Base-by-base conservation (phyloP, 2,329 filamentous ascomycete genomes). In the Amphichorda felina region DNA sequence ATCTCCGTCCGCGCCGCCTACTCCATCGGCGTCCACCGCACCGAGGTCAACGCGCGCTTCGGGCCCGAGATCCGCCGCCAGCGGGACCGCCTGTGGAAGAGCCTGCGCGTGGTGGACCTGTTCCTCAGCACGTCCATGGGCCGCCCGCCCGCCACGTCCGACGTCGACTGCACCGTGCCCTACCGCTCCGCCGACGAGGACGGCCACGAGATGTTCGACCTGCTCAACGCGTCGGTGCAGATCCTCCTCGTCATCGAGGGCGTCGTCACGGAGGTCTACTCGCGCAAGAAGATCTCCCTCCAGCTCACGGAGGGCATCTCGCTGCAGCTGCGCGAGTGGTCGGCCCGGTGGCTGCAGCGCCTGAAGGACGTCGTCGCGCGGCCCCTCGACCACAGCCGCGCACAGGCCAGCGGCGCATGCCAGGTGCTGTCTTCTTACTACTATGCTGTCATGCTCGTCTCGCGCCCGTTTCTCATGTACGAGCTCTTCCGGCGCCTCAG, bases 391-490 rank as follows among this genome's bases (percentile, higher is more conserved):
- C 37, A 43, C 2, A 43, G 46, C 4, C 40, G 55, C 10, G 49
- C 50, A 1, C 53, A 58, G 36, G 48, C 57, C 1, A 58, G 59
- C 7, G 69, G 68, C 1, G 67, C 68, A 0, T 70, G 66, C 19
- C 67, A 70, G 45, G 61, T 70, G 1, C 46, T 73, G 7, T 58
- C 63, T 1, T 65, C 67, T 2, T 73, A 72, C 37, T 71, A 72
- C 46, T 72, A 73, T 39, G 64, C 67, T 1, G 69, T 72, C n/a
- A 72, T 73, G 55, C 56, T 73, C 3, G 67, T 72, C 0, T 68
- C 69, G 0, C 54, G 69, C 1, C 69, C 69, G 0, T 73, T 73
- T 34, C 54, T 73, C 6, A 71, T 72, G 67, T 70, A 69, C 33
- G 68, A 72, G 45, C 51, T 72, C 3, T 64, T 60, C 34, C 57